Base-by-base conservation (phyloP, 192 early-diverging fungal species). In the Entrophospora sp. region DNA sequence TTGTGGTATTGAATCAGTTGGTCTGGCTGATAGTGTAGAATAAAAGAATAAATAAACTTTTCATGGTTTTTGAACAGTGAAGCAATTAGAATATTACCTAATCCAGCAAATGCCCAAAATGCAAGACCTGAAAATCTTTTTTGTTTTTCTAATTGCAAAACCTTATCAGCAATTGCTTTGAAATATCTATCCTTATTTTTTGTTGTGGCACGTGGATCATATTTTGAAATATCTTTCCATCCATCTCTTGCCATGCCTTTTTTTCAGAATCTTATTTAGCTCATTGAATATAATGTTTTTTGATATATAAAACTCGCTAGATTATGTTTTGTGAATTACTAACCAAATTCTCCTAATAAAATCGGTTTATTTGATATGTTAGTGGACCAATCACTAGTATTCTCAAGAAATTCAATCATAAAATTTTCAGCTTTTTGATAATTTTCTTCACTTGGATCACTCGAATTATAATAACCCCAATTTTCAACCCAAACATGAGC, bases 101-200 rank as follows among this genome's bases (percentile, higher is more conserved):
- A 40, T 43, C 87, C 86, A 18, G 79, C 56, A 40, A 81, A 88
- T 13, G 83, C 86, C 87, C 87, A 88, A 63, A 88, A 88, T 9
- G 76, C 74, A n/a, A 71, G 65, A 14, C 87, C 86, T 0, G 67
- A 68, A 27, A 75, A 72, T 5, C 68, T 48, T 16, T 69, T 61
- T 12, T 73, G 35, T 13, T 58, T 51, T n/a, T 62, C 53, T 13
- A 73, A 68, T 46, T 53, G 43, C 9, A 65, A 70, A 20, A 76
- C 49, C 53, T 67, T 72, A n/a, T 71, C 61, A 27, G 69, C 56
- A 5, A 88, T 68, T 5, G 72, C 71, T 8, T 48, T 53, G 56
- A 77, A 88, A 66, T 77, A 88, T 52, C 36, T 65, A 62, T 86
- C 74, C 24, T 75, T 77, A 30, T 88, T 74, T 0, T 72, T 75